These are phyloP conservation scores for Aspergillus amoenus DNA, from an alignment of 2,329 filamentous ascomycete species.

Conservation along the genomic window DNA sequence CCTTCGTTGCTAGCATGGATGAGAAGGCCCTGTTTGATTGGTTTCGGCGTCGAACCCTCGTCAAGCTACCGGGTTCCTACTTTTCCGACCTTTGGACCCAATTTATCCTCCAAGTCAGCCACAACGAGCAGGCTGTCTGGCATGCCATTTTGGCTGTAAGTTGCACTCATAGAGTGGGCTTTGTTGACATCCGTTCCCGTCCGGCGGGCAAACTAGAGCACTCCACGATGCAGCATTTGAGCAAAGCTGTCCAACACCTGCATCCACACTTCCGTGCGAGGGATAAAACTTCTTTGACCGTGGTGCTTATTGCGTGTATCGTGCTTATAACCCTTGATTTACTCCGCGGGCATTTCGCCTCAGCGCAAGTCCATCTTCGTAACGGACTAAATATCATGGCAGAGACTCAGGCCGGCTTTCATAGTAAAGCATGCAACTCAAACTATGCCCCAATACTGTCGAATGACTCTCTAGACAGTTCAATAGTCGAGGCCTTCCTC, in stretches of 20 bases:
- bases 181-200: slow-evolving; percentile 13
- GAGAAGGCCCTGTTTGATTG: slow-evolving; percentile 29
- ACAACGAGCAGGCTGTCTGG: slow-evolving; percentile 41
- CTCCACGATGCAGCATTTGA: slow-evolving; percentile 40
- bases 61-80: slow-evolving; percentile 39
- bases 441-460: neutral
- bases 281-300: slow-evolving; percentile 29
- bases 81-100: slow-evolving; percentile 40
- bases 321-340: slow-evolving; percentile 45
- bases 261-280: slow-evolving; percentile 25
- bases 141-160: slow-evolving; percentile 45
- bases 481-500: slow-evolving; percentile 26
- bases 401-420: neutral
- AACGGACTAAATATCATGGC: slow-evolving; percentile 31
- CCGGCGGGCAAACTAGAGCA: slow-evolving; percentile 23
- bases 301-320: slow-evolving; percentile 45
- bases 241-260: slow-evolving; percentile 33
- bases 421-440: too few relatives aligned
- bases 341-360: slow-evolving; percentile 32
- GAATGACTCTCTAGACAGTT: slow-evolving; percentile 20
- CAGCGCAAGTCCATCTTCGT: slow-evolving; percentile 29
- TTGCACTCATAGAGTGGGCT: slow-evolving; percentile 32
- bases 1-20: slow-evolving; percentile 11
- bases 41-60: slow-evolving; percentile 24
- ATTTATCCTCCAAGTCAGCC: slow-evolving; percentile 40